phyloP scores from a whole-genome alignment of 768 basidiomycete genomes.

The Suillus fuscotomentosus region DNA sequence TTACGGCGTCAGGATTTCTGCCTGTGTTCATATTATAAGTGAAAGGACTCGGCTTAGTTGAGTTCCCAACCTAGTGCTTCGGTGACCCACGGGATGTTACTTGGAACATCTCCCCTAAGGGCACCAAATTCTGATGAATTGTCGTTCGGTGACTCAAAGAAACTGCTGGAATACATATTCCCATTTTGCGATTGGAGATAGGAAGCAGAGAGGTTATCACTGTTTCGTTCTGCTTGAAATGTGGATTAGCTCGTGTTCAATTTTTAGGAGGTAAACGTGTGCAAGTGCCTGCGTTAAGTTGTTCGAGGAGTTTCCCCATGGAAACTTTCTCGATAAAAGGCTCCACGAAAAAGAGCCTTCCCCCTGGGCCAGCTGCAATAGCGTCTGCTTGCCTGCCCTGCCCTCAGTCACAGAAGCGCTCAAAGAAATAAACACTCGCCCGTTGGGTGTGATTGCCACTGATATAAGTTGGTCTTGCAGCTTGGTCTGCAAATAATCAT shows the following conservation, averaged over 20 bases:
- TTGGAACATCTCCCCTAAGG: slow-evolving; percentile 64
- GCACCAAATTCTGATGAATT: slow-evolving; percentile 58
- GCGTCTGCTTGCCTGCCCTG: slow-evolving; percentile 71
- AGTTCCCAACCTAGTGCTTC: slow-evolving; percentile 67
- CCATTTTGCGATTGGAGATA: slow-evolving; percentile 95
- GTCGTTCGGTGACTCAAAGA: slow-evolving; percentile 33
- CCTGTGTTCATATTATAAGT: slow-evolving; percentile 34
- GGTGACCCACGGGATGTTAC: slow-evolving; percentile 70
- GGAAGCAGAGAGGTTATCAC: slow-evolving; percentile 36
- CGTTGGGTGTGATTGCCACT: slow-evolving; percentile 82
- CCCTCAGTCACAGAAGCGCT: background rate
- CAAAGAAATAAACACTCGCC: slow-evolving; percentile 43
- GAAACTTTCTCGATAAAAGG: slow-evolving; percentile 70
- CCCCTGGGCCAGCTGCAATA: slow-evolving; percentile 52
- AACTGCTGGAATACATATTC: slow-evolving; percentile 62
- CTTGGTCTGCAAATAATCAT: slow-evolving; percentile 54
- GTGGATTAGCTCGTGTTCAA: background rate
- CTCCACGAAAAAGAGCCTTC: slow-evolving; percentile 69
- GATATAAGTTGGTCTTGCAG: slow-evolving; percentile 60
- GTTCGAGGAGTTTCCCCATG: slow-evolving; percentile 51
- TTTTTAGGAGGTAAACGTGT: background rate
- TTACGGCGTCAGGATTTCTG: slow-evolving; percentile 80
- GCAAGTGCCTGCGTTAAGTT: slow-evolving; percentile 36
- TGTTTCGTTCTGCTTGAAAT: slow-evolving; percentile 1
- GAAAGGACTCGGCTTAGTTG: background rate